phyloP scores from a whole-genome alignment of 2,329 filamentous ascomycete species.

The Karstenula rhodostoma region DNA sequence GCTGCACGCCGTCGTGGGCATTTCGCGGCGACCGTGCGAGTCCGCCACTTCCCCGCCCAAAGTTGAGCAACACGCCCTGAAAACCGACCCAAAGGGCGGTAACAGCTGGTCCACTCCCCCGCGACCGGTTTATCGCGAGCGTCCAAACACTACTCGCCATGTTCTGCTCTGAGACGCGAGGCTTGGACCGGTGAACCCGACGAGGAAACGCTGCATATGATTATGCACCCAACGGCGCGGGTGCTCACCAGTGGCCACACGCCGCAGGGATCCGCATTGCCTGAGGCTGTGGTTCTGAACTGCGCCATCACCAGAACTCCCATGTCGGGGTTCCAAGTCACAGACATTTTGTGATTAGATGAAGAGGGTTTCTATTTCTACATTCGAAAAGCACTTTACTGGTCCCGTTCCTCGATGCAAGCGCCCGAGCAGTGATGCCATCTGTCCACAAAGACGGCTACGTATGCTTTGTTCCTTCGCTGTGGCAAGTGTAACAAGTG shows the following conservation, averaged over 20 bases:
- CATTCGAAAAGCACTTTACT: not conserved
- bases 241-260: slow-evolving; percentile 10
- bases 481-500: slow-evolving; percentile 21
- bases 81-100: slow-evolving; percentile 28
- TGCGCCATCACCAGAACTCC: slow-evolving; percentile 9
- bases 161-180: slow-evolving; percentile 17
- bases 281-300: slow-evolving; percentile 18
- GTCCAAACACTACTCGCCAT: slow-evolving; percentile 19
- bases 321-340: not conserved
- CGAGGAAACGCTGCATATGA: slow-evolving; percentile 16
- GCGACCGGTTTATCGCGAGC: slow-evolving; percentile 7
- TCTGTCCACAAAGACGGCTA: slow-evolving; percentile 7
- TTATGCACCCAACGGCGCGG: slow-evolving; percentile 12
- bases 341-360: not conserved
- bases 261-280: slow-evolving; percentile 8
- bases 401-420: not conserved
- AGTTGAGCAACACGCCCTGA: slow-evolving; percentile 14
- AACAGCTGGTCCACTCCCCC: slow-evolving; percentile 3
- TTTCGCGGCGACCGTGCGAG: slow-evolving; percentile 1
- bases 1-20: slow-evolving; percentile 7
- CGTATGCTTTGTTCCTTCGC: slow-evolving; percentile 15
- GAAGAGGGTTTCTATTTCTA: too few relatives aligned
- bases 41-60: slow-evolving; percentile 24
- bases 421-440: not conserved
- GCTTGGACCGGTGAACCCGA: slow-evolving; percentile 23